Evolutionary conservation across 2,329 filamentous ascomycete species (phyloP), one percentile per base, ranked within the genome.

Genomic region (Cladosporium austrohemisphaericum): DNA sequence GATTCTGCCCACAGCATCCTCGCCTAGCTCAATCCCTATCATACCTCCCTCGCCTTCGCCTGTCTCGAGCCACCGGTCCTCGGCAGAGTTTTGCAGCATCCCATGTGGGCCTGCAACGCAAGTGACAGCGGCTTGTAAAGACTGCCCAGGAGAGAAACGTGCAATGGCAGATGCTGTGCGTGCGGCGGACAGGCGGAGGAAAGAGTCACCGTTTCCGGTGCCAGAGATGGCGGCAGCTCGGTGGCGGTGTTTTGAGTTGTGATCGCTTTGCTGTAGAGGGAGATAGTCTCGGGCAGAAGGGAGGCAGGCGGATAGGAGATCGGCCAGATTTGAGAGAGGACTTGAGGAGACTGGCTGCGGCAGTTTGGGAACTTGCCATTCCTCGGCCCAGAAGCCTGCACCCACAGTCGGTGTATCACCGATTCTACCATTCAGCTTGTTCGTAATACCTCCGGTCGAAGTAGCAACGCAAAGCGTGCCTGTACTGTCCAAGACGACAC

Each of bases 381-480:
- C 80, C 64, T 94, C 90, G 0, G 90, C 88, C 88, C 89, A 95
- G 67, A 90, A 95, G 0, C 90, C 90, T 1, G 89, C 86, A 0
- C 90, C 90, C 0, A 90, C 72, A 0, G 85, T 85, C 0, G 90
- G 89, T 9, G 90, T 95, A 64, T 95, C 90, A 0, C 90, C 90
- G 55, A 95, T 84, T 16, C 90, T 76, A 0, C 89, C 90, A 0
- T 87, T 86, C 48, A 92, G 70, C 71, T 95, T 95, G 65, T 95
- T 95, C 18, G 90, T 95, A 66, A 95, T 65, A 0, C 90, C 90
- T 4, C 90, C 90, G 0, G 80, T 84, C 28, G 76, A 80, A 0
- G 80, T 84, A 3, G 80, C 80, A 37, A 75, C 76, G 47, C 86
- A 90, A 3, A 94, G 67, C 3, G 85, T 80, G 0, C 89, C 89